Base-by-base conservation (phyloP, 2,329 filamentous ascomycete genomes). In the Grosmannia serpens region DNA sequence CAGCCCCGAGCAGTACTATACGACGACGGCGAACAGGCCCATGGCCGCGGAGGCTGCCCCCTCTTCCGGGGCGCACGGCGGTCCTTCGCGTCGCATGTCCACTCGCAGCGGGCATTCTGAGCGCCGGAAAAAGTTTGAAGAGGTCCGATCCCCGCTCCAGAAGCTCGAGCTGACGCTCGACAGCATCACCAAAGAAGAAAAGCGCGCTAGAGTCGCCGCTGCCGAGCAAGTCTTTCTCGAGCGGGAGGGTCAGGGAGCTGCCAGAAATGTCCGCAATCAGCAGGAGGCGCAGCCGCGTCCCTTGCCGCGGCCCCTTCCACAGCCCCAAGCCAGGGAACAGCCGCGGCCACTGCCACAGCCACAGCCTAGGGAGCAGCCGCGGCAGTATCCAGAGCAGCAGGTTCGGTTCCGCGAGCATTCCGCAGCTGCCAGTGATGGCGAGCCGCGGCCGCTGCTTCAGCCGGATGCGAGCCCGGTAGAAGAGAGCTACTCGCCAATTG, bases 131-230 rank as follows among this genome's bases (percentile, higher is more conserved):
- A 76, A 78, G 74, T 84, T 88, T 73, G 88, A 92, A 67, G 80
- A 86, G 59, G 87, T 95, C 69, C 84, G 88, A 66, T 97, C 92
- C 62, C 94, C 95, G 56, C 79, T 99, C 56, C 92, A 99, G 72
- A 94, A 87, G 75, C 82, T 99, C 64, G 92, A 99, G 75, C 83
- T 89, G 67, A 94, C 89, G 66, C 80, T 97, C 67, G 88, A 87
- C 71, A 91, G 88, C 73, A 92, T 96, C 71, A 96, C 88, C 70
- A 97, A 96, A 71, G 91, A 96, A 73, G 91, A 96, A 72, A 95
- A 95, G 71, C 82, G 92, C 63, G 90, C 91, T 10, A 82, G 89
- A 53, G 84, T 92, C 5, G 82, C 91, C 68, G 88, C 92, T 66
- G 90, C 90, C 7, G 92, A 96, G 70, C 79, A 84, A 64, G 81